phyloP scores from a whole-genome alignment of 805 yeast species.

The Nakazawaea wickerhamii region DNA sequence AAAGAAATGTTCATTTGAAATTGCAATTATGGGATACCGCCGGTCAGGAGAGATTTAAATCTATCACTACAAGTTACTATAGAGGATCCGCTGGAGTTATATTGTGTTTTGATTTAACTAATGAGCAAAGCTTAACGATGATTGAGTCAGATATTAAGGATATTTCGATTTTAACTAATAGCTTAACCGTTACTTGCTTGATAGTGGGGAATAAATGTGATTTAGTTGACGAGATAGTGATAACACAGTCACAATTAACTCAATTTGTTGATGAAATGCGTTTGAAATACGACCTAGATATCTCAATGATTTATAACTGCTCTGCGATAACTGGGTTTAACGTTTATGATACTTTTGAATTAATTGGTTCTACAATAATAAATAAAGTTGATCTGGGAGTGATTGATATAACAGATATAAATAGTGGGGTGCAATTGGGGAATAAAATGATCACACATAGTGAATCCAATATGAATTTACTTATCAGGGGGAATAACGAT shows the following conservation, averaged over 20 bases:
- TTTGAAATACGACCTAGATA: conserved; percentile 19
- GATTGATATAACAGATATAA: conserved; percentile 7
- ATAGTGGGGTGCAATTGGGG: conserved; percentile 12
- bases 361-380: conserved; percentile 33
- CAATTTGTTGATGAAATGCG: conserved; percentile 10
- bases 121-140: conserved; percentile 20
- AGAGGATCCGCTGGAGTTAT: conserved; percentile 33
- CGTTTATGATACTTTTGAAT: conserved; percentile 34
- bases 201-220: conserved; percentile 33
- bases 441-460: conserved; percentile 7
- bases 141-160: conserved; percentile 28
- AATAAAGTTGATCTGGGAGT: conserved; percentile 42
- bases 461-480: conserved; percentile 6
- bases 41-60: conserved; percentile 32
- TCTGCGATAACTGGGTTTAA: conserved; percentile 35
- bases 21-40: conserved; percentile 34
- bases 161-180: conserved; percentile 23
- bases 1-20: conserved; percentile 15
- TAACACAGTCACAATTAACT: not conserved
- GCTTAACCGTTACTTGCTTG: conserved; percentile 22
- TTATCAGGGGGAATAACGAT: not conserved
- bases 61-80: conserved; percentile 32
- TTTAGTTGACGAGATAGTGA: conserved; percentile 8
- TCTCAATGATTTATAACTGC: conserved; percentile 27
- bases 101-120: conserved; percentile 28